Base-by-base conservation (phyloP, 768 basidiomycete species). In the Tricholoma matsutake region DNA sequence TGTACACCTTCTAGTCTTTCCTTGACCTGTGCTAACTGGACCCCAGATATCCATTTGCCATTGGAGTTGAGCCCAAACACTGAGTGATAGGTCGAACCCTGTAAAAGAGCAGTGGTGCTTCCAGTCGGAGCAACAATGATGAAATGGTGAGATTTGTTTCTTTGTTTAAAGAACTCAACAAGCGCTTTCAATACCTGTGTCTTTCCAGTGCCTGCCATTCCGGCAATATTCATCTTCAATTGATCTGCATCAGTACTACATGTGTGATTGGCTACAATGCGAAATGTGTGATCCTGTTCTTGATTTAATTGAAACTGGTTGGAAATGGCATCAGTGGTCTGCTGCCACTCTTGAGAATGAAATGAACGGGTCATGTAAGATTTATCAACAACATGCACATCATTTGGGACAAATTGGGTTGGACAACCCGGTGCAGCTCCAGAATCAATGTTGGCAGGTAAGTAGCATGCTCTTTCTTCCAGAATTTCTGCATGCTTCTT, bases 111-210 rank as follows among this genome's bases (percentile, higher is more conserved):
- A 5, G 76, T 74, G 1, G 73, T 66, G 16, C 71, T 60, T 0
- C 75, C 74, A 9, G 74, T 77, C 2, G 74, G 74, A 4, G 71
- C 74, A 1, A 76, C 60, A 1, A 72, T 56, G 3, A 66, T 56
- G 32, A 73, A 69, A 0, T 67, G 25, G 37, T 71, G 56, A 1
- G 37, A 14, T 60, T 76, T 64, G 2, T 69, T 65, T 34, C 64
- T 31, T 45, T 14, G n/a, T n/a, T n/a, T n/a, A n/a, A n/a, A n/a
- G n/a, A n/a, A n/a, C n/a, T n/a, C n/a, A n/a, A n/a, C n/a, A n/a
- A n/a, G n/a, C n/a, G n/a, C n/a, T n/a, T n/a, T n/a, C n/a, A n/a
- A n/a, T n/a, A n/a, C n/a, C n/a, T n/a, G n/a, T n/a, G n/a, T n/a
- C n/a, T n/a, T n/a, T n/a, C n/a, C n/a, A n/a, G n/a, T n/a, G n/a